phyloP scores from a whole-genome alignment of 805 yeast species.

The Candida ponderosae region DNA sequence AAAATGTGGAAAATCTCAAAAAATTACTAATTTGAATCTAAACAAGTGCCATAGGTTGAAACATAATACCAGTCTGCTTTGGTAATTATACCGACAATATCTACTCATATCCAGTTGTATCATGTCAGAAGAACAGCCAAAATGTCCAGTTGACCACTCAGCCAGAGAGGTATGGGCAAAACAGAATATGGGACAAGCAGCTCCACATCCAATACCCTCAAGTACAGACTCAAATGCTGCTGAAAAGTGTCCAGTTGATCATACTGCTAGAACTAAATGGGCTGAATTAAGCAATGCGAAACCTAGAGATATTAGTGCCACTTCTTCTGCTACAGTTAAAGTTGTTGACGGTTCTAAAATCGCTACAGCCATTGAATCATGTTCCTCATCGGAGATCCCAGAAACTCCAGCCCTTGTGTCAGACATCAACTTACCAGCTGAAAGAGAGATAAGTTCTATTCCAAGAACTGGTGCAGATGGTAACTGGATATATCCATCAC shows the following conservation, averaged over 20 bases:
- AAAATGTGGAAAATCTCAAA: too few species aligned
- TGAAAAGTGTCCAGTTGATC: conserved; percentile 64
- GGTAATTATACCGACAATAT: too few species aligned
- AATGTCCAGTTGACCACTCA: too few species aligned
- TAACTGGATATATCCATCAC: conserved; percentile 95
- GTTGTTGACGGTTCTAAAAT: conserved; percentile 13
- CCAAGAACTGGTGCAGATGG: conserved; percentile 63
- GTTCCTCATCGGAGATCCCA: conserved; percentile 39
- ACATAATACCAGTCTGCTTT: too few species aligned
- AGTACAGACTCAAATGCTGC: conserved; percentile 6
- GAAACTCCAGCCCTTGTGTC: conserved; percentile 25
- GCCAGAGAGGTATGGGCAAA: conserved; percentile 7
- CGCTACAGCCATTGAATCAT: conserved; percentile 19
- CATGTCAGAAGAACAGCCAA: too few species aligned
- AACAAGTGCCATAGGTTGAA: too few species aligned
- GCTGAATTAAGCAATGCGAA: conserved; percentile 26
- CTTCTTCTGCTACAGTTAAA: conserved; percentile 4
- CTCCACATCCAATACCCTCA: conserved; percentile 14
- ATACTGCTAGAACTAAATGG: conserved; percentile 53
- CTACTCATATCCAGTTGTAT: too few species aligned
- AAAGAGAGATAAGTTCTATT: conserved; percentile 71
- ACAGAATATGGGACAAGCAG: conserved; percentile 1
- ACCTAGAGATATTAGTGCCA: conserved; percentile 5
- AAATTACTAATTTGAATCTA: too few species aligned
- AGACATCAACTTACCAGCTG: conserved; percentile 48